Conservation (phyloP, 2,329 filamentous ascomycete genomes). For the Ophiostoma sp. region DNA sequence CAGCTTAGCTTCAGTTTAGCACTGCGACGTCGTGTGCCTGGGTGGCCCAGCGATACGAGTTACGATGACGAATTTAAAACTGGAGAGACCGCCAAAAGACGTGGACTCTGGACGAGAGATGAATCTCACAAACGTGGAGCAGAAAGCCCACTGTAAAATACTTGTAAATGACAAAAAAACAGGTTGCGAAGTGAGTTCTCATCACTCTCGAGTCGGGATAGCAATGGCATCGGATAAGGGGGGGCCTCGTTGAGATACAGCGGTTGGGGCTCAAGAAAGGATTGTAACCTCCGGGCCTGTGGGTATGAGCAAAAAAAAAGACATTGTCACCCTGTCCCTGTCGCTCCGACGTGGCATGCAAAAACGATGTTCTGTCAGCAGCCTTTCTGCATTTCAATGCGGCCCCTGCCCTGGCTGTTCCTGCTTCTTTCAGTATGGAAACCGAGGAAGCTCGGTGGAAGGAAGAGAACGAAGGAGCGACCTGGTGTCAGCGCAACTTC, state of each 20-base stretch:
- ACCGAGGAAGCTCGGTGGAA: not conserved
- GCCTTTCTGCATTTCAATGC: not conserved
- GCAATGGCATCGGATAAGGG: not conserved
- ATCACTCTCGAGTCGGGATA: not conserved
- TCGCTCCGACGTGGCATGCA: not conserved
- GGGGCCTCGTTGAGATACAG: not conserved
- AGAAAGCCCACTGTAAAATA: not conserved
- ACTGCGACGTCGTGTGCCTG: not conserved
- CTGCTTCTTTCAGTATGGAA: constrained; percentile 5
- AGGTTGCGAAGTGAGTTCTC: not conserved
- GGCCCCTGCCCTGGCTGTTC: not conserved
- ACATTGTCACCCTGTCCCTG: not conserved
- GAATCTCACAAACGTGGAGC: constrained; percentile 1
- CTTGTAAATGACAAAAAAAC: constrained; percentile 2
- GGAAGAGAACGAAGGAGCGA: not conserved
- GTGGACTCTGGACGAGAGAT: not conserved
- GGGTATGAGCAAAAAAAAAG: not conserved
- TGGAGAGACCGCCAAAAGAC: not conserved
- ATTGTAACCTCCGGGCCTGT: not conserved
- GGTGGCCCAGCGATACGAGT: not conserved
- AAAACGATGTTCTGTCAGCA: not conserved
- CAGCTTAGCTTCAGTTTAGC: not conserved
- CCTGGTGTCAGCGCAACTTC: not conserved
- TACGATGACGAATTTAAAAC: not conserved
- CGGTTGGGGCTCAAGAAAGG: not conserved